These are phyloP conservation scores for Sphaerulina musiva DNA, from an alignment of 2,329 filamentous ascomycete species.

Conservation along the genomic window DNA sequence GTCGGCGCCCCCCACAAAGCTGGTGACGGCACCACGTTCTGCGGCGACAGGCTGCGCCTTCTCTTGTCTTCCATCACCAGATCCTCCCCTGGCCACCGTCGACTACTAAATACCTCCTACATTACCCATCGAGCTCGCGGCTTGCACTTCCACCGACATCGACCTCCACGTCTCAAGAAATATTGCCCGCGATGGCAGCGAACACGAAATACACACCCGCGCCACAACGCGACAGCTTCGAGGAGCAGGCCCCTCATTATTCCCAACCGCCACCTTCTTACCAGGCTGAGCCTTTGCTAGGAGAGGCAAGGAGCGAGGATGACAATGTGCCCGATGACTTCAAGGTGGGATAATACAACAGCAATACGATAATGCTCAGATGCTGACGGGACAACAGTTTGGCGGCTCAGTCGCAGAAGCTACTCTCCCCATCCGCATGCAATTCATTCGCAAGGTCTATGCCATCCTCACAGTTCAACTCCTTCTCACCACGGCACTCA, in stretches of 20 bases:
- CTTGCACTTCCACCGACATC: neutral
- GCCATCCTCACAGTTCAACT: slow-evolving; percentile 95
- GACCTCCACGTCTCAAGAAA: neutral
- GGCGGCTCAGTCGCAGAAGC: slow-evolving; percentile 89
- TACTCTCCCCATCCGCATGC: slow-evolving; percentile 82
- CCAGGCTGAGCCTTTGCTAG: slow-evolving; percentile 54
- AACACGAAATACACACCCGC: slow-evolving; percentile 78
- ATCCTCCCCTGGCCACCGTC: neutral
- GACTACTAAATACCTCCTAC: neutral
- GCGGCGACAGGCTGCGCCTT: slow-evolving; percentile 1
- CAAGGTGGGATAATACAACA: slow-evolving; percentile 53
- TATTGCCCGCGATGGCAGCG: slow-evolving; percentile 54
- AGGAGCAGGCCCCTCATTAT: slow-evolving; percentile 63
- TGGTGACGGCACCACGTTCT: neutral
- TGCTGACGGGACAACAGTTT: slow-evolving; percentile 51
- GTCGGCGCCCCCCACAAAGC: too few species aligned
- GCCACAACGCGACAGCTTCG: slow-evolving; percentile 79
- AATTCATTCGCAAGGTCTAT: slow-evolving; percentile 79
- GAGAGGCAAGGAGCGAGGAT: slow-evolving; percentile 65
- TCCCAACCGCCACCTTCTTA: slow-evolving; percentile 80
- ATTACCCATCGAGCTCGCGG: neutral
- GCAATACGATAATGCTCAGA: neutral
- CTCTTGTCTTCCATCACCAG: slow-evolving; percentile 11
- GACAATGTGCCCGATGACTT: slow-evolving; percentile 96
- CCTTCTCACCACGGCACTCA: slow-evolving; percentile 72